Evolutionary conservation across 139 green algal genomes (phyloP).

Genomic region (Pseudopediastrum boryanum): DNA sequence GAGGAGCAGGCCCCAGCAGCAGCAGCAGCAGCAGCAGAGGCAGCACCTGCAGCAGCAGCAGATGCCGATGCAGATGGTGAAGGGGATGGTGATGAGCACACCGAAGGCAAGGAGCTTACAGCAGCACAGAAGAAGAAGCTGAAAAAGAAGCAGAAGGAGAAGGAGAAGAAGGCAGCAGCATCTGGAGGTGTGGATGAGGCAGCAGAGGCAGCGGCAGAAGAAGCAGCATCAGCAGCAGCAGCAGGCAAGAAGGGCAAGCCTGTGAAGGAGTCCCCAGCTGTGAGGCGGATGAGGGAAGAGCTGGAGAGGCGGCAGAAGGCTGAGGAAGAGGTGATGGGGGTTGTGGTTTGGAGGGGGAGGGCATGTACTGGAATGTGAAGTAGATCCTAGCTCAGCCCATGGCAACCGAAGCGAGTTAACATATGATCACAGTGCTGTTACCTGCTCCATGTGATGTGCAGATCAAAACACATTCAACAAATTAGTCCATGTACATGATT

Average conservation of each 20-base stretch:
- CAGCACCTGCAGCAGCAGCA: slow-evolving; percentile 30
- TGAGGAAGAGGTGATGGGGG: slow-evolving; percentile 68
- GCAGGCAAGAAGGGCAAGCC: slow-evolving; percentile 60
- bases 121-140: slow-evolving; percentile 86
- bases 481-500: no score
- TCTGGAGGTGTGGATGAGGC: slow-evolving; percentile 23
- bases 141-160: slow-evolving; percentile 85
- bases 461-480: no score
- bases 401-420: no score
- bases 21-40: slow-evolving; percentile 21
- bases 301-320: slow-evolving; percentile 66
- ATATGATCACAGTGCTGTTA: no score
- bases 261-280: slow-evolving; percentile 77
- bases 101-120: slow-evolving; percentile 64
- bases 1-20: slow-evolving; percentile 29
- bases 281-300: slow-evolving; percentile 77
- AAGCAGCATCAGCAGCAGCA: slow-evolving; percentile 36
- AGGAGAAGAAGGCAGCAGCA: slow-evolving; percentile 72
- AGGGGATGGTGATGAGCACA: slow-evolving; percentile 40
- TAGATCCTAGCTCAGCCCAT: no score
- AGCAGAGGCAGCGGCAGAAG: slow-evolving; percentile 38
- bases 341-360: no score
- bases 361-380: no score
- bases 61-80: slow-evolving; percentile 34
- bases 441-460: no score